A percentile compares a stretch with the other conserved stretches of the same genome.
phyloP scores from a whole-genome alignment of 177 flowering plant species.

The Vitis hybrid region DNA sequence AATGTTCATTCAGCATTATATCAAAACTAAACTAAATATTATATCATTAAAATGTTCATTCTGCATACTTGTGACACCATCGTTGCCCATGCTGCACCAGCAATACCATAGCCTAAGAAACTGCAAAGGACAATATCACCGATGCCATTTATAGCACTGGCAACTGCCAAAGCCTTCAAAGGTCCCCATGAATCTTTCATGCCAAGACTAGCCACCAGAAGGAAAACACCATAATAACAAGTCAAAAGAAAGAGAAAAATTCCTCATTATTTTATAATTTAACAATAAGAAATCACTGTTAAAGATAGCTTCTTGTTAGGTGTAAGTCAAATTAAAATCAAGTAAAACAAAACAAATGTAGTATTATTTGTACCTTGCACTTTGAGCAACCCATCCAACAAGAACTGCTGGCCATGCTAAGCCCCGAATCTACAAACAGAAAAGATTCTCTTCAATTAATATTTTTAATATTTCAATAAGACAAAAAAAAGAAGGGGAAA shows the following conservation, averaged over 20 bases:
- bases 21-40: too few relatives aligned
- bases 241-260: too few relatives aligned
- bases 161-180: conserved; percentile 83
- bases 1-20: too few relatives aligned
- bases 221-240: background rate
- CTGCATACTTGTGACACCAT: conserved; percentile 79
- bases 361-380: conserved; percentile 69
- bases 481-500: background rate
- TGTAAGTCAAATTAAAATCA: too few relatives aligned
- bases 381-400: conserved; percentile 92
- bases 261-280: too few relatives aligned
- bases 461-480: too few relatives aligned
- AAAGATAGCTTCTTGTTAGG: too few relatives aligned
- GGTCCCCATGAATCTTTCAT: conserved; percentile 99
- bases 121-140: conserved; percentile 81
- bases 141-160: conserved; percentile 69
- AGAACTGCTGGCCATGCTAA: conserved; percentile 98
- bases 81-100: conserved; percentile 99
- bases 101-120: conserved; percentile 82
- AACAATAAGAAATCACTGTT: too few relatives aligned
- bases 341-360: background rate
- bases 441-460: background rate
- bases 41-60: too few relatives aligned
- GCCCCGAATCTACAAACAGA: conserved; percentile 74
- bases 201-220: conserved; percentile 67